These are phyloP conservation scores for Phlyctochytrium arcticum DNA, from an alignment of 192 early-diverging fungal genomes.

Conservation along the genomic window DNA sequence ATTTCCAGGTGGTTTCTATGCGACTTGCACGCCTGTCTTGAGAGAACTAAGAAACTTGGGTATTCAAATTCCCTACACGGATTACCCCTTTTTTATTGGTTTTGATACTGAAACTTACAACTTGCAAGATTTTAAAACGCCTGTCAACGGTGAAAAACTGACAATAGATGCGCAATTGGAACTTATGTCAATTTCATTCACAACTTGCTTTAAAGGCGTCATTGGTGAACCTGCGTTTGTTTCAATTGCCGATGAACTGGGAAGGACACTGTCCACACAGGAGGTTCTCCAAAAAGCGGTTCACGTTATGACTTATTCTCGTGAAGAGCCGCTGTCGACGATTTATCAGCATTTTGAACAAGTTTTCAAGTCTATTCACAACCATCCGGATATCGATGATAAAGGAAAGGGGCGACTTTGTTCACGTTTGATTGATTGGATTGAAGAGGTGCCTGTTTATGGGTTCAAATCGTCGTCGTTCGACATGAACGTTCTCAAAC, in stretches of 20 bases:
- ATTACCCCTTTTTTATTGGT: not conserved
- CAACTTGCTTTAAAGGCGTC: not conserved
- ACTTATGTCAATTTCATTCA: not conserved
- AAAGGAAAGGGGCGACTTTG: no score
- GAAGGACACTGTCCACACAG: not conserved
- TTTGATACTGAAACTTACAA: no score
- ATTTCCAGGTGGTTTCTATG: no score
- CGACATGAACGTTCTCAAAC: no score
- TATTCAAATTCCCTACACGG: not conserved
- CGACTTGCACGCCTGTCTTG: no score
- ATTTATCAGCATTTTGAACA: not conserved
- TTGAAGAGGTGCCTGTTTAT: no score
- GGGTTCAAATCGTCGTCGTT: no score
- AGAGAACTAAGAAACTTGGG: no score
- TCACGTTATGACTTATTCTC: not conserved
- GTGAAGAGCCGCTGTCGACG: not conserved
- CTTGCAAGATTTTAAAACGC: not conserved
- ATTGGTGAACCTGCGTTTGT: not conserved
- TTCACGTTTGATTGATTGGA: no score
- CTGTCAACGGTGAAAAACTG: not conserved
- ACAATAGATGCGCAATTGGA: not conserved
- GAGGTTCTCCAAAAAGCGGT: not conserved
- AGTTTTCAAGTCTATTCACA: not conserved
- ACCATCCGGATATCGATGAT: no score
- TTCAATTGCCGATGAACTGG: not conserved